phyloP scores from a whole-genome alignment of 164 flowering plant species.

The Buxus sempervirens region DNA sequence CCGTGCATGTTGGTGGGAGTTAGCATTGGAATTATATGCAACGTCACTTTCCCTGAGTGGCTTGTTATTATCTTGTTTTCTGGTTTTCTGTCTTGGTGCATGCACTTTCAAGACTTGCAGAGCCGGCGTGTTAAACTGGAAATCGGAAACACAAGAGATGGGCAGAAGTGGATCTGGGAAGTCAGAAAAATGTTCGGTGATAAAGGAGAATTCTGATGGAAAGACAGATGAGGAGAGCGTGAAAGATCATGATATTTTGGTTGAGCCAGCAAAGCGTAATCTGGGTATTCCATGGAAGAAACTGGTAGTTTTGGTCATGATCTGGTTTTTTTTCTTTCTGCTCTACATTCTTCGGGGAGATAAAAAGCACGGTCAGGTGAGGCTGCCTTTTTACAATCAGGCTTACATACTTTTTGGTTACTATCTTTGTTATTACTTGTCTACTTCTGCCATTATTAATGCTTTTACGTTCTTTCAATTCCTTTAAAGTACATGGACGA shows the following conservation, averaged over 20 bases:
- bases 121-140: conserved; percentile 50
- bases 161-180: conserved; percentile 15
- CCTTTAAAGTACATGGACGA: too few species aligned
- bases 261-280: not conserved
- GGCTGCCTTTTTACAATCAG: conserved; percentile 1
- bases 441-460: too few species aligned
- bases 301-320: conserved; percentile 39
- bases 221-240: not conserved
- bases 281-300: conserved; percentile 52
- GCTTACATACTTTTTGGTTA: too few species aligned
- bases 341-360: conserved; percentile 57
- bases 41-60: conserved; percentile 65
- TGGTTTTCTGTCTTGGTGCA: conserved; percentile 52
- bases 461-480: too few species aligned
- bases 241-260: conserved; percentile 41
- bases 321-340: conserved; percentile 57
- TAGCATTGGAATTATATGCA: conserved; percentile 66
- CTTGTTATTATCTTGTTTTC: conserved; percentile 51
- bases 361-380: conserved; percentile 49
- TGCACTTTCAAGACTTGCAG: conserved; percentile 56
- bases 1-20: conserved; percentile 70
- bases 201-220: conserved; percentile 10
- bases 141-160: conserved; percentile 37
- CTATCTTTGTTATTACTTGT: not conserved
- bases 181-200: conserved; percentile 20